Percentiles rank a stretch among this genome's conserved stretches.
These are phyloP conservation scores for Lactuca saligna DNA, from an alignment of 129 eudicot genomes.

Conservation along the genomic window DNA sequence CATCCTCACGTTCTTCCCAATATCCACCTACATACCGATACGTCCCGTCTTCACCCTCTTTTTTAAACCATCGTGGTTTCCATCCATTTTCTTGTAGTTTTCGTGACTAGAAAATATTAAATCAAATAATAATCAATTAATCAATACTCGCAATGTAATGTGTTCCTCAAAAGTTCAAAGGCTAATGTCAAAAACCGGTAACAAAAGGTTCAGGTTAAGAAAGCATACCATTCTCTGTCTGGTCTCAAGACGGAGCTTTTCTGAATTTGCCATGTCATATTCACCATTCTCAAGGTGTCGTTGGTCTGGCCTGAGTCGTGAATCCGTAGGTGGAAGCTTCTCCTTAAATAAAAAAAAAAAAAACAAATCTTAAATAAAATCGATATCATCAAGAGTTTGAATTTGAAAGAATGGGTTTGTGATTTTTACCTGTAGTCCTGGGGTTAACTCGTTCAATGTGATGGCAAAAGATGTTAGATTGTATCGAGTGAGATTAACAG, in stretches of 20 bases:
- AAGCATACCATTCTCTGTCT: constrained; percentile 79
- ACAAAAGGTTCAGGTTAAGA: not conserved
- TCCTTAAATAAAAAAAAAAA: constrained; percentile 59
- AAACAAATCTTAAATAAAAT: constrained; percentile 26
- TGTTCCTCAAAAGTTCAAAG: not conserved
- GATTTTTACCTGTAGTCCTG: constrained; percentile 71
- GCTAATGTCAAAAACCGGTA: not conserved
- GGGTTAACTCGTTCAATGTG: constrained; percentile 81
- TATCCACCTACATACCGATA: constrained; percentile 72
- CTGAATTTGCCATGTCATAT: constrained; percentile 80
- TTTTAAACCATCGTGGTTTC: constrained; percentile 77
- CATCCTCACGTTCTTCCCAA: constrained; percentile 70
- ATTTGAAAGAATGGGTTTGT: constrained; percentile 15
- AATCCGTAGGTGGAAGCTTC: constrained; percentile 94
- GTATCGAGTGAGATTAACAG: constrained; percentile 70
- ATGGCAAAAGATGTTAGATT: constrained; percentile 86
- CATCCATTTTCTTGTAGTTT: constrained; percentile 87
- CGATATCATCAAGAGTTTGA: not conserved
- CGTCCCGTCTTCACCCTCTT: constrained; percentile 60
- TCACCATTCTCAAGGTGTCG: constrained; percentile 92
- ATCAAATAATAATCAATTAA: not conserved
- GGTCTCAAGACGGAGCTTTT: constrained; percentile 81
- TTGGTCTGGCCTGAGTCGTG: constrained; percentile 96
- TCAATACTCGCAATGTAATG: not conserved
- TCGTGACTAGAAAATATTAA: constrained; percentile 55